phyloP scores from a whole-genome alignment of 1,284 basidiomycete genomes.

The Caloboletus inedulis region DNA sequence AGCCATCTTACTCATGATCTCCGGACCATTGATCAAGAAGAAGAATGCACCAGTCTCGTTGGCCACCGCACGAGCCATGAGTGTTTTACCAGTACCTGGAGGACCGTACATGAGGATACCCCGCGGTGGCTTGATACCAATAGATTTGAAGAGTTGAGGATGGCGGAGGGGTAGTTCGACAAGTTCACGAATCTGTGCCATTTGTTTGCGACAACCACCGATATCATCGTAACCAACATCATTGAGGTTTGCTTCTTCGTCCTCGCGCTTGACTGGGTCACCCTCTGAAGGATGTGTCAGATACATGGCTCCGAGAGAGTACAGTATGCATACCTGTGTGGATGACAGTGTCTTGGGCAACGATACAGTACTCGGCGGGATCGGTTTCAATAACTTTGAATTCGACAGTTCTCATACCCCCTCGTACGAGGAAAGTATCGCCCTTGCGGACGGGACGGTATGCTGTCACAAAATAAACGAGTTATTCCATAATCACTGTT shows the following conservation, averaged over 20 bases:
- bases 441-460: constrained; percentile 95
- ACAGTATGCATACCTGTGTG: constrained; percentile 64
- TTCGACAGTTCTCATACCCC: constrained; percentile 96
- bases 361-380: constrained; percentile 94
- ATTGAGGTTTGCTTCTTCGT: constrained; percentile 94
- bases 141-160: constrained; percentile 99
- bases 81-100: constrained; percentile 95
- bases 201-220: constrained; percentile 98
- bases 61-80: constrained; percentile 98
- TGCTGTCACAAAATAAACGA: constrained; percentile 45
- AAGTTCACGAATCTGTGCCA: constrained; percentile 99
- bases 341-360: constrained; percentile 95
- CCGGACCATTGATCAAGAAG: constrained; percentile 99
- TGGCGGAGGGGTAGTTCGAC: constrained; percentile 97
- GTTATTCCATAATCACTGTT: neutral
- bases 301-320: constrained; percentile 4
- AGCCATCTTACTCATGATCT: constrained; percentile 99
- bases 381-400: constrained; percentile 98
- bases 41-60: constrained; percentile 99
- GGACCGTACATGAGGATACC: constrained; percentile 97
- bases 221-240: constrained; percentile 99
- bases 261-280: constrained; percentile 97
- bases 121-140: constrained; percentile 99
- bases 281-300: constrained; percentile 63
- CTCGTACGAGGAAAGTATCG: constrained; percentile 98